Percentiles rank a stretch among this genome's conserved stretches.
Evolutionary conservation across 306 rosid genomes (phyloP).

Genomic region (Malus sieversii): DNA sequence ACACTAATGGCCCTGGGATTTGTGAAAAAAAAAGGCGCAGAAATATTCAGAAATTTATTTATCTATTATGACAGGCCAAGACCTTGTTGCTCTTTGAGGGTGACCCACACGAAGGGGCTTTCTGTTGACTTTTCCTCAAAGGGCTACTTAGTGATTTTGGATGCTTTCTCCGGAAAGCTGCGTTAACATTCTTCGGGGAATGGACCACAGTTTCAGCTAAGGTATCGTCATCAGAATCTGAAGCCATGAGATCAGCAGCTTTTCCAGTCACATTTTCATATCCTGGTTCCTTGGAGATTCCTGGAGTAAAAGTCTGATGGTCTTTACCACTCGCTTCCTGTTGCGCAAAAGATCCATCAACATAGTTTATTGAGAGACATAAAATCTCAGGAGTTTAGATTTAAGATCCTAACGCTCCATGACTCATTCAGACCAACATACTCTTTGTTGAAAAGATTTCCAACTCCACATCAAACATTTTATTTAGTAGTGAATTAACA

Average conservation of each 20-base stretch:
- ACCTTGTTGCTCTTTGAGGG: constrained; percentile 45
- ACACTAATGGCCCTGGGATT: neutral
- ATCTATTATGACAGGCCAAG: neutral
- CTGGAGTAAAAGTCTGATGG: constrained; percentile 21
- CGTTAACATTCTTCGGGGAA: constrained; percentile 17
- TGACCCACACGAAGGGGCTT: constrained; percentile 20
- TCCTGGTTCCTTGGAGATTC: constrained; percentile 19
- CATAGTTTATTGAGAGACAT: neutral
- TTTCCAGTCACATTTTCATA: constrained; percentile 31
- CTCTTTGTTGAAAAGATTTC: neutral
- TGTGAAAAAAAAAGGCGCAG: too few relatives aligned
- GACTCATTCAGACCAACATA: neutral
- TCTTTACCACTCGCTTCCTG: constrained; percentile 36
- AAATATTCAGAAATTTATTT: neutral
- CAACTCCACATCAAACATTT: neutral
- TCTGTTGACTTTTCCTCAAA: constrained; percentile 40
- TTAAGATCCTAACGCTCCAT: neutral
- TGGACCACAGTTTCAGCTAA: constrained; percentile 19
- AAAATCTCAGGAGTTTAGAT: neutral
- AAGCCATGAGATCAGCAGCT: constrained; percentile 22
- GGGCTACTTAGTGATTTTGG: constrained; percentile 28
- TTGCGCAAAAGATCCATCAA: constrained; percentile 16
- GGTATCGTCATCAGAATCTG: constrained; percentile 34
- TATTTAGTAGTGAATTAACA: neutral
- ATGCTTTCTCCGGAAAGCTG: constrained; percentile 25